These are phyloP conservation scores for Trichosanthes truncata DNA, from an alignment of 306 rosid species.

Conservation along the genomic window DNA sequence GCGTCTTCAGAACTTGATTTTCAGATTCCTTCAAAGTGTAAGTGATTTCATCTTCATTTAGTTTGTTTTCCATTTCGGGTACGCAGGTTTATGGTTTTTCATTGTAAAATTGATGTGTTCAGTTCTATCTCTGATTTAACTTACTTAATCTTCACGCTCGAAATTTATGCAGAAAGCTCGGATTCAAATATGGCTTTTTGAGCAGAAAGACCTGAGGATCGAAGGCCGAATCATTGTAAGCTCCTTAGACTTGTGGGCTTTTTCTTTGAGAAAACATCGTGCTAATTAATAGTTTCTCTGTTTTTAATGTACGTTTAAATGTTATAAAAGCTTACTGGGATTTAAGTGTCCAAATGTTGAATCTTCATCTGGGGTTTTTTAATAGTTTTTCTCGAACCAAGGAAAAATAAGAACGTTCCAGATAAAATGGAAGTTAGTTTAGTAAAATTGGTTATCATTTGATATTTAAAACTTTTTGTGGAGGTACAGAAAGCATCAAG, in stretches of 20 bases:
- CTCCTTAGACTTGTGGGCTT: neutral
- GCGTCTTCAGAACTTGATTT: constrained; percentile 62
- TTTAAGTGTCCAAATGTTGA: neutral
- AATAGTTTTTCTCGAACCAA: neutral
- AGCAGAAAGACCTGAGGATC: constrained; percentile 68
- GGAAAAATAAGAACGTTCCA: neutral
- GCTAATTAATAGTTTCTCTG: neutral
- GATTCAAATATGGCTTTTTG: constrained; percentile 77
- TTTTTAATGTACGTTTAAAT: neutral
- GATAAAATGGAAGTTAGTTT: neutral
- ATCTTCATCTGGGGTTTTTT: neutral
- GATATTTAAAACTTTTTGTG: neutral
- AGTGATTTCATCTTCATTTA: constrained; percentile 7
- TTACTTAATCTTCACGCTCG: neutral
- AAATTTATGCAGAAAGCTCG: constrained; percentile 53
- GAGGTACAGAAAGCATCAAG: too few species aligned
- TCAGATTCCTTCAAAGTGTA: constrained; percentile 85
- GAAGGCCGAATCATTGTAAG: constrained; percentile 81
- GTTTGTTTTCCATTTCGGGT: neutral
- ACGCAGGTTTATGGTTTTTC: too few species aligned
- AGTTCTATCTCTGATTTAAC: neutral
- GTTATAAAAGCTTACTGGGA: neutral
- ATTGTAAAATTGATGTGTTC: neutral
- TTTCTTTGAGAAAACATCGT: neutral
- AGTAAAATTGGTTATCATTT: neutral